Conservation (phyloP, 495 filamentous ascomycete species). For the Hypoxylon subgilvum region DNA sequence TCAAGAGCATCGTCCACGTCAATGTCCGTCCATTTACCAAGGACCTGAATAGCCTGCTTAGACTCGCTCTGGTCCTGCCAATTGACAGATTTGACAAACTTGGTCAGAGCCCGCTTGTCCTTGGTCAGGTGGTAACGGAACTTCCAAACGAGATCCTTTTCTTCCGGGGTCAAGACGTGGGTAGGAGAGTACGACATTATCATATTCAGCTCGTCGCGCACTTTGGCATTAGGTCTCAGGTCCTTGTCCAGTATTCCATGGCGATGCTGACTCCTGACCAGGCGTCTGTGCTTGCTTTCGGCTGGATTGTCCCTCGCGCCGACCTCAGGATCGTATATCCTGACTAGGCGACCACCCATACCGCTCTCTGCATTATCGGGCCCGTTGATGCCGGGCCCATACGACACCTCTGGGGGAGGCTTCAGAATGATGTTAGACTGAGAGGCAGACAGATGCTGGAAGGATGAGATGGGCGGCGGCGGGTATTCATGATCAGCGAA, state of each 20-base stretch:
- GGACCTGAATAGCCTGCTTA: slow-evolving; percentile 84
- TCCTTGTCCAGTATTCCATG: slow-evolving; percentile 92
- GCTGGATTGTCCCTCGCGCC: slow-evolving; percentile 88
- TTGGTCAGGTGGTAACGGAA: slow-evolving; percentile 91
- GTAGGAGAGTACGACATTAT: slow-evolving; percentile 94
- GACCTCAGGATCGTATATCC: slow-evolving; percentile 93
- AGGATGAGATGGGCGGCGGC: slow-evolving; percentile 76
- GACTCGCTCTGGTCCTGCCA: slow-evolving; percentile 89
- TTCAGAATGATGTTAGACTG: slow-evolving; percentile 73
- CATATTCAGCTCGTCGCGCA: slow-evolving; percentile 86
- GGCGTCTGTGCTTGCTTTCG: slow-evolving; percentile 90
- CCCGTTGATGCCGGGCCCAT: slow-evolving; percentile 80
- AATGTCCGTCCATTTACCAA: slow-evolving; percentile 95
- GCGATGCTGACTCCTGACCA: slow-evolving; percentile 86
- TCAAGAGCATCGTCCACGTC: slow-evolving; percentile 97
- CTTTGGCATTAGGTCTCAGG: slow-evolving; percentile 94
- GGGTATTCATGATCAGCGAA: slow-evolving; percentile 94
- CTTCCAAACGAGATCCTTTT: slow-evolving; percentile 96
- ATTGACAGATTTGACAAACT: slow-evolving; percentile 95
- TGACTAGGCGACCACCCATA: slow-evolving; percentile 66
- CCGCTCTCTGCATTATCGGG: slow-evolving; percentile 59
- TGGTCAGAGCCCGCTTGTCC: slow-evolving; percentile 92
- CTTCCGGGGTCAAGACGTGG: slow-evolving; percentile 81
- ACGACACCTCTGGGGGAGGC: slow-evolving; percentile 79
- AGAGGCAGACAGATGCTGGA: slow-evolving; percentile 64